These are phyloP conservation scores for Myxozyma nipponensis DNA, from an alignment of 805 yeast genomes.

Conservation along the genomic window DNA sequence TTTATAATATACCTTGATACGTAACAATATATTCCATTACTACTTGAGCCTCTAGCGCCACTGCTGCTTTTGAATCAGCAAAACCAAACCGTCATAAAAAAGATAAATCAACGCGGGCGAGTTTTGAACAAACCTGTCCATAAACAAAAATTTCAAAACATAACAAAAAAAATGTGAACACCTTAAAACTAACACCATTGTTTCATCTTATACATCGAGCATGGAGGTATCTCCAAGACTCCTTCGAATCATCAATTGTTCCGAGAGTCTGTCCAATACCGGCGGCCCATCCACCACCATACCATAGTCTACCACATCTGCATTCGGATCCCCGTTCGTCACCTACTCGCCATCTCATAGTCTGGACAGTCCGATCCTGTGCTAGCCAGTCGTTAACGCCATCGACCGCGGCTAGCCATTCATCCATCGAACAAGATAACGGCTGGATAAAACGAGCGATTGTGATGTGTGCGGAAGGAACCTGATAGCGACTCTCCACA, in stretches of 20 bases:
- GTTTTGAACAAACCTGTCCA: too few relatives aligned
- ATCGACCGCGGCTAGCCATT: constrained; percentile 20
- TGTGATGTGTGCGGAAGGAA: constrained; percentile 30
- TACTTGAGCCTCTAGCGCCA: too few relatives aligned
- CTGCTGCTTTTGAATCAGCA: too few relatives aligned
- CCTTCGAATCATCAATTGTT: background rate
- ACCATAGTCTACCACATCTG: constrained; percentile 29
- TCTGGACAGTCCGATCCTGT: background rate
- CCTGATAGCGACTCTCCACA: constrained; percentile 26
- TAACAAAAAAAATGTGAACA: too few relatives aligned
- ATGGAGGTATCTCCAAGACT: background rate
- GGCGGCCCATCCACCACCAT: constrained; percentile 27
- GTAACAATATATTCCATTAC: too few relatives aligned
- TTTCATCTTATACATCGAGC: background rate
- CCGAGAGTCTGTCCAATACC: constrained; percentile 2
- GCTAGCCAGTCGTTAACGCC: constrained; percentile 20
- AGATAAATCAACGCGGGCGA: too few relatives aligned
- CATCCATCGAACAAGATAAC: constrained; percentile 7
- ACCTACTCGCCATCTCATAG: constrained; percentile 23
- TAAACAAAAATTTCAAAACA: too few relatives aligned
- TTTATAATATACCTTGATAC: too few relatives aligned
- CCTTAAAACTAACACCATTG: too few relatives aligned
- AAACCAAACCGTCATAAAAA: too few relatives aligned
- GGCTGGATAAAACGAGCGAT: constrained; percentile 28
- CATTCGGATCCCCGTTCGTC: constrained; percentile 22